A percentile compares a stretch with the other conserved stretches of the same genome.
Evolutionary conservation across 2,329 filamentous ascomycete genomes (phyloP).

Genomic region (Pyrenophora seminiperda): DNA sequence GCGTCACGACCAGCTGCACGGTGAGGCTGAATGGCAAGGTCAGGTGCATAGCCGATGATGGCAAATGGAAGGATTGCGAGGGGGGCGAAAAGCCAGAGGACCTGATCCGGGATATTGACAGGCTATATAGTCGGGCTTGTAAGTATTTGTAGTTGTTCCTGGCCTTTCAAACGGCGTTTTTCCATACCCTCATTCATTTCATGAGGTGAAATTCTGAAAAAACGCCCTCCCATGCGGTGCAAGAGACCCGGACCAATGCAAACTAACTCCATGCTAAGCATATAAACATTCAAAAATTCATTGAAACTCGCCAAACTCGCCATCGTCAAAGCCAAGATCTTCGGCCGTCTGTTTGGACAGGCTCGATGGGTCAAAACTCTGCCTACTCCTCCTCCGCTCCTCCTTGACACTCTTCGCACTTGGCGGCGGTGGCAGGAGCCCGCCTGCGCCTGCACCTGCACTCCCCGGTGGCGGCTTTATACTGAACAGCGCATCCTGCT

Average conservation of each 20-base stretch:
- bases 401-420: conserved; percentile 66
- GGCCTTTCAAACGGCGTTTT: neutral
- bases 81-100: conserved; percentile 70
- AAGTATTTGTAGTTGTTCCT: conserved; percentile 17
- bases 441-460: conserved; percentile 37
- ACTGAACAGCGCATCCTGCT: conserved; percentile 66
- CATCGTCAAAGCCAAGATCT: conserved; percentile 83
- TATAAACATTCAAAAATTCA: conserved; percentile 29
- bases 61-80: conserved; percentile 79
- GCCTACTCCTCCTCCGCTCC: conserved; percentile 61
- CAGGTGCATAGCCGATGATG: conserved; percentile 82
- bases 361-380: conserved; percentile 42
- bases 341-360: conserved; percentile 48
- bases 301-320: conserved; percentile 84
- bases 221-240: conserved; percentile 32
- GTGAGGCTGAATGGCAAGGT: conserved; percentile 72
- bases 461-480: conserved; percentile 70
- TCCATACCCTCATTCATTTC: conserved; percentile 3
- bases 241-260: conserved; percentile 14
- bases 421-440: conserved; percentile 69
- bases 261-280: conserved; percentile 27
- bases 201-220: conserved; percentile 6
- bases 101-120: conserved; percentile 77
- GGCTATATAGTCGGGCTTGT: conserved; percentile 59
- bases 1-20: conserved; percentile 56